Evolutionary conservation across 108 stramenopile species (phyloP), one percentile per base, ranked within the genome.

Genomic region (Fistulifera solaris): DNA sequence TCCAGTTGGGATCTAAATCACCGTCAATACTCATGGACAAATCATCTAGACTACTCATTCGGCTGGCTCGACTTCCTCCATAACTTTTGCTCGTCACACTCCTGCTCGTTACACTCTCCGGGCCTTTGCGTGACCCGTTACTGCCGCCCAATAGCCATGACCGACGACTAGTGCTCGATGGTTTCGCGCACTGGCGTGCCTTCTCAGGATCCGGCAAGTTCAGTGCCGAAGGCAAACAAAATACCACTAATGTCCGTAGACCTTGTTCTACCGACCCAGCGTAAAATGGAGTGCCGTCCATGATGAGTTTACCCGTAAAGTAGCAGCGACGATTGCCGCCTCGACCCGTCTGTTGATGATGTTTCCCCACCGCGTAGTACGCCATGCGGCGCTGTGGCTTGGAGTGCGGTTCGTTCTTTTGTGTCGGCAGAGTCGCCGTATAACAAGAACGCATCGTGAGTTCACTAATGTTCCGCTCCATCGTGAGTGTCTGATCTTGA

Each of bases 331-430:
- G 72, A 65, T 86, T 89, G 22, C 84, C 84, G 21, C 72, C 75
- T 27, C 61, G 55, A 8, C 68, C 68, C 8, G 62, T 55, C 38
- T 71, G 63, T 13, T 68, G 67, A 38, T 83, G 70, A 21, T 72
- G 65, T n/a, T 70, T 72, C 26, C 89, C 89, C 13, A 91, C 89
- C 10, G 89, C 89, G 48, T 91, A 91, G 51, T 87, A 91, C 14
- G 85, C 85, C 89, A 90, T 90, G 18, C 89, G 71, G 40, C 89
- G 68, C 17, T 72, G 64, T 5, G 31, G 31, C 8, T 35, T 35
- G 31, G 31, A 35, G 31, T 78, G 80, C 0, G 67, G 56, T n/a
- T 50, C 44, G 28, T n/a, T 58, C 17, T 55, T 38, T 59, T 50
- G 18, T 44, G 26, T 21, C 56, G 56, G n/a, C 22, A 40, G 31